phyloP scores from a whole-genome alignment of 2,329 filamentous ascomycete genomes.

The Camptophora hylomeconis region DNA sequence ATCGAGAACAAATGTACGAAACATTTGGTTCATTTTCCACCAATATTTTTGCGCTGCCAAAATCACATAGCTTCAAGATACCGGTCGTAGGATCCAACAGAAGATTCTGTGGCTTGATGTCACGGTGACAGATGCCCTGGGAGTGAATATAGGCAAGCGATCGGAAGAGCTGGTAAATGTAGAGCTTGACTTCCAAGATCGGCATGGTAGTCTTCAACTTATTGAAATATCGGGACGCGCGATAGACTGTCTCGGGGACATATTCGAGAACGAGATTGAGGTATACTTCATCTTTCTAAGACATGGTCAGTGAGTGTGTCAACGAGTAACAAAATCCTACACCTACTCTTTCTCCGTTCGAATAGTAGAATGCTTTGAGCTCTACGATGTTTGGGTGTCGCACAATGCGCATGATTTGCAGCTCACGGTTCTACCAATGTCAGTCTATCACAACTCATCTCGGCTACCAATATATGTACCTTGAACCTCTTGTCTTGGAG shows the following conservation, averaged over 20 bases:
- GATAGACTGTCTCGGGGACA: slow-evolving; percentile 95
- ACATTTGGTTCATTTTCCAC: slow-evolving; percentile 99
- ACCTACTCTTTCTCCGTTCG: slow-evolving; percentile 89
- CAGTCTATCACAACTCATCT: slow-evolving; percentile 17
- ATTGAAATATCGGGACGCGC: slow-evolving; percentile 97
- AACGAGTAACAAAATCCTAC: slow-evolving; percentile 1
- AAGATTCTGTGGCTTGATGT: slow-evolving; percentile 98
- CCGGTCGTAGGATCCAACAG: slow-evolving; percentile 83
- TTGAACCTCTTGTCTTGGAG: slow-evolving; percentile 99
- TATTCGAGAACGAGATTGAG: slow-evolving; percentile 97
- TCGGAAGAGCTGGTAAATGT: slow-evolving; percentile 98
- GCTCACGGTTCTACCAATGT: slow-evolving; percentile 71
- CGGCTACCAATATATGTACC: slow-evolving; percentile 39
- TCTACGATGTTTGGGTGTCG: slow-evolving; percentile 98
- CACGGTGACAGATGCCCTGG: slow-evolving; percentile 95
- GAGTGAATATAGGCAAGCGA: slow-evolving; percentile 98
- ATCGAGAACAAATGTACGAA: slow-evolving; percentile 97
- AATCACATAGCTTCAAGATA: slow-evolving; percentile 94
- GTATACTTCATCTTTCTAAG: slow-evolving; percentile 92
- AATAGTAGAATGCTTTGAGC: slow-evolving; percentile 98
- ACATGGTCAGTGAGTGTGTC: slow-evolving; percentile 1
- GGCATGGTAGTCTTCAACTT: slow-evolving; percentile 99
- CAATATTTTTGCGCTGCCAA: slow-evolving; percentile 95
- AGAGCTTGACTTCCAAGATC: slow-evolving; percentile 95
- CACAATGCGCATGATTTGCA: slow-evolving; percentile 99